Conservation (phyloP, 1,139 yeast genomes). For the Nadsonia starkeyi-henricii region DNA sequence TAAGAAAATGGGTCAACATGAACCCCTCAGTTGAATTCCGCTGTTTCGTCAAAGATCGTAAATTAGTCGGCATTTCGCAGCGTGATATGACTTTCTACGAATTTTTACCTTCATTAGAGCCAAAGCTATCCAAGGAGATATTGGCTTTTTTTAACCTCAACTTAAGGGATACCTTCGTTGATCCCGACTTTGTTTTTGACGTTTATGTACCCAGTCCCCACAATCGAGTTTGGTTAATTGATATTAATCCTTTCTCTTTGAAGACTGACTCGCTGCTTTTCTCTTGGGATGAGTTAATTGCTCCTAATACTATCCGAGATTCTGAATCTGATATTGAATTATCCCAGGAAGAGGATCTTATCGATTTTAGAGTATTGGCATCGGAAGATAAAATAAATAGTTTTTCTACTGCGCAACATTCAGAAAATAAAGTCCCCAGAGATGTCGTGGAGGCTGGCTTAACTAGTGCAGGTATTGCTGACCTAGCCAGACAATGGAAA, state of each 20-base stretch:
- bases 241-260: constrained; percentile 72
- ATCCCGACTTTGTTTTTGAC: constrained; percentile 54
- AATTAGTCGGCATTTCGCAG: constrained; percentile 64
- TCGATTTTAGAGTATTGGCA: constrained; percentile 29
- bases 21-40: constrained; percentile 89
- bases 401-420: constrained; percentile 67
- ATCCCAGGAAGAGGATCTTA: constrained; percentile 45
- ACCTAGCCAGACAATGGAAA: constrained; percentile 18
- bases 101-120: constrained; percentile 39
- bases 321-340: constrained; percentile 12
- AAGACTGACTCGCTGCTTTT: constrained; percentile 64
- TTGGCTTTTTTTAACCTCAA: constrained; percentile 41
- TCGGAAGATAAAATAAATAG: constrained; percentile 46
- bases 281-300: constrained; percentile 66
- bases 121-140: constrained; percentile 34
- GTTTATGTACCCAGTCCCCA: constrained; percentile 70
- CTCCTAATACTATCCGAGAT: constrained; percentile 21
- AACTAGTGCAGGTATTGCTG: constrained; percentile 27
- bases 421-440: constrained; percentile 82
- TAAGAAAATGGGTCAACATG: constrained; percentile 67
- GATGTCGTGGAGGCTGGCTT: constrained; percentile 78
- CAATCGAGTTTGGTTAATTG: constrained; percentile 51
- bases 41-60: constrained; percentile 53
- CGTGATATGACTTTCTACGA: constrained; percentile 75
- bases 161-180: constrained; percentile 38